These are phyloP conservation scores for Thamnidium elegans DNA, from an alignment of 192 early-diverging fungal genomes.

Conservation along the genomic window DNA sequence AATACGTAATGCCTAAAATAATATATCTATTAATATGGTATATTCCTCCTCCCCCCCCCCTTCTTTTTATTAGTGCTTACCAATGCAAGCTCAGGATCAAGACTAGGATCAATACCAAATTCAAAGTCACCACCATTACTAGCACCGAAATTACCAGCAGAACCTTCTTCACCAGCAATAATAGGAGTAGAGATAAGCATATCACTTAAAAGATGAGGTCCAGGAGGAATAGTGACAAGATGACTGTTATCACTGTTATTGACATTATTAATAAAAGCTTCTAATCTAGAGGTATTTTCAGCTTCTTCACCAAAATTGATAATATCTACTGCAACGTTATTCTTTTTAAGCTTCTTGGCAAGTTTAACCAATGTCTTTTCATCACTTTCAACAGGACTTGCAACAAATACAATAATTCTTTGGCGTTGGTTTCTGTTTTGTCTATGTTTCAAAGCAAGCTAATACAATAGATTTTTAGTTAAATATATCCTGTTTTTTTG, in stretches of 20 bases:
- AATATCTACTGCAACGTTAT: slow-evolving; percentile 93
- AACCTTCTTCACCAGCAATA: slow-evolving; percentile 78
- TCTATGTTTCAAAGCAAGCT: slow-evolving; percentile 93
- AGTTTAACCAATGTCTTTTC: slow-evolving; percentile 82
- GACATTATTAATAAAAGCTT: slow-evolving; percentile 86
- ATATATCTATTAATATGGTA: background rate
- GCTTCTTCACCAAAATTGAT: slow-evolving; percentile 94
- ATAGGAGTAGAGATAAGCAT: slow-evolving; percentile 85
- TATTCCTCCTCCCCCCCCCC: background rate
- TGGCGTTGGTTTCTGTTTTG: slow-evolving; percentile 96
- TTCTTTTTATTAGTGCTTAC: slow-evolving; percentile 32
- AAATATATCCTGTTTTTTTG: background rate
- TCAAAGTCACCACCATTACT: slow-evolving; percentile 73
- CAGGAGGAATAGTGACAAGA: slow-evolving; percentile 88
- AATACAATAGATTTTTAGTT: slow-evolving; percentile 1
- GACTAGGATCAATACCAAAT: slow-evolving; percentile 90
- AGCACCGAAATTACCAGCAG: slow-evolving; percentile 60
- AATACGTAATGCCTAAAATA: slow-evolving; percentile 78
- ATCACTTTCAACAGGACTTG: slow-evolving; percentile 83
- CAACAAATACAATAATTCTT: slow-evolving; percentile 91
- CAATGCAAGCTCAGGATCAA: slow-evolving; percentile 93
- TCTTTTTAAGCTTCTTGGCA: slow-evolving; percentile 98
- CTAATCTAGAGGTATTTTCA: slow-evolving; percentile 84
- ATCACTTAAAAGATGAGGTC: slow-evolving; percentile 90
- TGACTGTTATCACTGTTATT: slow-evolving; percentile 94